Percentiles rank a stretch among this genome's conserved stretches.
These are phyloP conservation scores for Drechslera avenae DNA, from an alignment of 2,329 filamentous ascomycete genomes.

Conservation along the genomic window DNA sequence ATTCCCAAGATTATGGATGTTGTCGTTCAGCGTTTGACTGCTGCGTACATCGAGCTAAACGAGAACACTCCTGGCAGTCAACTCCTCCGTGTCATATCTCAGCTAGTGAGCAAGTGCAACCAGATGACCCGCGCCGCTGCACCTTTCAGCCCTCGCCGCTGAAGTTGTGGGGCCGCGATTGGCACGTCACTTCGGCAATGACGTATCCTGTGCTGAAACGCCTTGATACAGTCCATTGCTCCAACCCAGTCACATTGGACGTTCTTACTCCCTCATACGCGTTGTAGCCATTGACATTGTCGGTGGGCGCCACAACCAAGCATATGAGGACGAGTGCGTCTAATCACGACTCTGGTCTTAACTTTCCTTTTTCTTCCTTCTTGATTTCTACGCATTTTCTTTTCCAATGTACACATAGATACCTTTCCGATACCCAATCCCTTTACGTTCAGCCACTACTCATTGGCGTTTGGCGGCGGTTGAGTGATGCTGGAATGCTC, in stretches of 20 bases:
- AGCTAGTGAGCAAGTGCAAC: constrained; percentile 47
- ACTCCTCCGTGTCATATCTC: constrained; percentile 58
- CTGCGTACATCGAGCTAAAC: constrained; percentile 62
- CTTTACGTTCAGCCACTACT: constrained; percentile 11
- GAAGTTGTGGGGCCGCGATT: constrained; percentile 2
- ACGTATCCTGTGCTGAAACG: constrained; percentile 37
- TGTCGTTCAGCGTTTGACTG: constrained; percentile 61
- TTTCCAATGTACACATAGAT: constrained; percentile 11
- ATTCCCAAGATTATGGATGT: constrained; percentile 65
- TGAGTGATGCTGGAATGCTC: constrained; percentile 34
- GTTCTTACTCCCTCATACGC: too few species aligned
- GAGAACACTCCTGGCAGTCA: constrained; percentile 58
- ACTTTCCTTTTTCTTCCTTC: background rate
- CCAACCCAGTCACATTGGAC: background rate
- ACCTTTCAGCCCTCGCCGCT: constrained; percentile 21
- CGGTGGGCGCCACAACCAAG: background rate
- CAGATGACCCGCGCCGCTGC: constrained; percentile 37
- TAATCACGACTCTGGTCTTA: too few species aligned
- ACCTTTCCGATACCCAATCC: constrained; percentile 9
- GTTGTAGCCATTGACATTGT: too few species aligned
- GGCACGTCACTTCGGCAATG: background rate
- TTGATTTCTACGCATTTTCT: background rate
- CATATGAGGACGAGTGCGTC: too few species aligned
- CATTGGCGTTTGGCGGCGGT: constrained; percentile 4
- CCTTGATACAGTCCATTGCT: constrained; percentile 16